Percentiles rank a stretch among this genome's conserved stretches.
Evolutionary conservation across 768 basidiomycete species (phyloP).

Genomic region (Russula sp.): DNA sequence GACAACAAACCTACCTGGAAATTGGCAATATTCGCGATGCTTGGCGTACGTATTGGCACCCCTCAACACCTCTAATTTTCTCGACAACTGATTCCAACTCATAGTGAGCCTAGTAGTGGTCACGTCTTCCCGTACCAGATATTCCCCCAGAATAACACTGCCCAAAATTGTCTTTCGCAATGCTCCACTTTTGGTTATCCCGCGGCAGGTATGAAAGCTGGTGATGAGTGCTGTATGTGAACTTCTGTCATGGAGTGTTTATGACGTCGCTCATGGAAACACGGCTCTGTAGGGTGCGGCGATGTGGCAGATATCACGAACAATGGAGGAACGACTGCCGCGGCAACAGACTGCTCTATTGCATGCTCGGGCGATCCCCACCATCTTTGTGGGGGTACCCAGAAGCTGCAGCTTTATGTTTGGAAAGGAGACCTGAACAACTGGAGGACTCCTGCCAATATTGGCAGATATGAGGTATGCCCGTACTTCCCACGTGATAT

Average conservation of each 20-base stretch:
- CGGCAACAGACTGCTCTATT: slow-evolving; percentile 36
- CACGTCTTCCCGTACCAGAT: slow-evolving; percentile 58
- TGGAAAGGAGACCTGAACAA: slow-evolving; percentile 36
- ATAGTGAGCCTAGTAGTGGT: slow-evolving; percentile 40
- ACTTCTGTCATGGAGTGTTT: background rate
- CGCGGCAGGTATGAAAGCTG: slow-evolving; percentile 63
- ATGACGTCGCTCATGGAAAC: background rate
- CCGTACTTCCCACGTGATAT: background rate
- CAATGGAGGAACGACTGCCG: slow-evolving; percentile 28
- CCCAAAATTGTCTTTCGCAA: slow-evolving; percentile 54
- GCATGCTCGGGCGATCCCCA: slow-evolving; percentile 64
- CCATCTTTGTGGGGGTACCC: slow-evolving; percentile 58
- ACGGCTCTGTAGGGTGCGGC: slow-evolving; percentile 50
- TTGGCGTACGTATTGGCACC: slow-evolving; percentile 38
- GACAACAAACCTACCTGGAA: slow-evolving; percentile 52
- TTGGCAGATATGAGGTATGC: slow-evolving; percentile 61
- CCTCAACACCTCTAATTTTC: background rate
- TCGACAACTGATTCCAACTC: background rate
- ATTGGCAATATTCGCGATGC: slow-evolving; percentile 63
- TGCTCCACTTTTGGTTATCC: slow-evolving; percentile 68
- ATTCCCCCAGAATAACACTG: slow-evolving; percentile 54
- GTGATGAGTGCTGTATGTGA: slow-evolving; percentile 64
- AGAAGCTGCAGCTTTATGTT: slow-evolving; percentile 36
- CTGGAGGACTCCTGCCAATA: slow-evolving; percentile 61
- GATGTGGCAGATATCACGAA: slow-evolving; percentile 47